phyloP scores from a whole-genome alignment of 1,284 basidiomycete genomes.

The Peniophora sp. region DNA sequence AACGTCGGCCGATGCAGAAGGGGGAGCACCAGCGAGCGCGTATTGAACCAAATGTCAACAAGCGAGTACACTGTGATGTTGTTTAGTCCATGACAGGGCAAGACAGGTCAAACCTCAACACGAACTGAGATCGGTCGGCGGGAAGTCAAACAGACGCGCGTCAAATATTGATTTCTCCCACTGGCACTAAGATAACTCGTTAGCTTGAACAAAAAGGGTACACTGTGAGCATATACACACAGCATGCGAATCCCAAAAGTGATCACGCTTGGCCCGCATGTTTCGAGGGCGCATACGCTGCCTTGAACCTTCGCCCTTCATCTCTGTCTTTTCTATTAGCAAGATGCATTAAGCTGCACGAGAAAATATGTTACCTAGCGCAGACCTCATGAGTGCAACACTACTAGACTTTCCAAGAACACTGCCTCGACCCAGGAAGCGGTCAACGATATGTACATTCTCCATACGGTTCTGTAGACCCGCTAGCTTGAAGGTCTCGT shows the following conservation, averaged over 20 bases:
- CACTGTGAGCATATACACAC: no score
- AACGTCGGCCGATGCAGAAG: no score
- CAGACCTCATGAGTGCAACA: not conserved
- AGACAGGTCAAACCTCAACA: no score
- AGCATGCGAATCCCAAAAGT: no score
- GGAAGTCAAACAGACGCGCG: constrained; percentile 31
- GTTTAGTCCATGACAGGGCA: no score
- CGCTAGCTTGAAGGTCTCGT: not conserved
- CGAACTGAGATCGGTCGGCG: constrained; percentile 49
- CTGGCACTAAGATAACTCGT: not conserved
- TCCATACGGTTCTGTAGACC: not conserved
- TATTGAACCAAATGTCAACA: constrained; percentile 46
- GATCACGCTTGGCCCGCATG: constrained; percentile 7
- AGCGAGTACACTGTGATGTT: constrained; percentile 31
- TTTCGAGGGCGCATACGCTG: no score
- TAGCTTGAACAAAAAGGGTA: no score
- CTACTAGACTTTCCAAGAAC: not conserved
- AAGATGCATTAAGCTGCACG: no score
- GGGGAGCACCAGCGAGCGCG: no score
- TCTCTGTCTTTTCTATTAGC: not conserved
- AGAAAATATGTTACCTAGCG: not conserved
- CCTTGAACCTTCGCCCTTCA: no score
- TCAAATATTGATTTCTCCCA: not conserved
- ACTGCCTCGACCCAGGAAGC: not conserved
- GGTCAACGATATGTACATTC: not conserved